Base-by-base conservation (phyloP, 139 green algal species). In the Chlamydomonas applanata region DNA sequence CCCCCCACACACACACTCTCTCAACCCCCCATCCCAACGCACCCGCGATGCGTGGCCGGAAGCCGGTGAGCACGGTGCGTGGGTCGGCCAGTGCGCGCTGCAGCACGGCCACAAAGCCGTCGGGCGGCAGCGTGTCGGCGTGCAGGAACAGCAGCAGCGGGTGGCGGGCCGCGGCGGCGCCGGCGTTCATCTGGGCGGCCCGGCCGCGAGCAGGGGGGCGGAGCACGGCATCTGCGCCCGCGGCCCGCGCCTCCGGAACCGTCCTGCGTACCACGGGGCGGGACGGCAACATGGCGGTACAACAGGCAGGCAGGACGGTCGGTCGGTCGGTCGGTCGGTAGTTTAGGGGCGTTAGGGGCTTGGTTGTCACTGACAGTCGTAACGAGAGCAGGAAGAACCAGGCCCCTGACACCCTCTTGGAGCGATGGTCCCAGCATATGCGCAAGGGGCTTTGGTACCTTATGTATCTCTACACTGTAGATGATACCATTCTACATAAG, bases 121-220 rank as follows among this genome's bases (percentile, higher is more conserved):
- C 0, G 1, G 78, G 79, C 4, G 83, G 75, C 56, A 62, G 56
- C 17, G 86, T 89, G 79, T 91, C 86, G 4, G 86, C 86, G 35
- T 91, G 86, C 35, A 91, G 56, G 66, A 91, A 91, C 25, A 70
- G 67, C n/a, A 90, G 62, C n/a, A 80, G 16, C 35, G 85, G 60
- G 25, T 83, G 78, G 24, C 3, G 32, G 0, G 89, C 87, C 17
- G 29, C 73, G 13, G 59, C 57, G 0, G 90, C 88, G 0, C 90
- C 91, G 7, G 49, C 77, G 71, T 96, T 96, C 91, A 96, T 96
- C 80, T 96, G 91, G 22, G 57, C 46, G 2, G 82, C 87, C 0
- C 91, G 56, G 22, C 91, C 91, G 0, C 74, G 20, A 54, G 56
- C 3, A 9, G 40, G n/a, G 82, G 16, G 3, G 75, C 74, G 2